Conservation (phyloP, 225 moss, liverwort and hornwort genomes). For the Asterella californica region DNA sequence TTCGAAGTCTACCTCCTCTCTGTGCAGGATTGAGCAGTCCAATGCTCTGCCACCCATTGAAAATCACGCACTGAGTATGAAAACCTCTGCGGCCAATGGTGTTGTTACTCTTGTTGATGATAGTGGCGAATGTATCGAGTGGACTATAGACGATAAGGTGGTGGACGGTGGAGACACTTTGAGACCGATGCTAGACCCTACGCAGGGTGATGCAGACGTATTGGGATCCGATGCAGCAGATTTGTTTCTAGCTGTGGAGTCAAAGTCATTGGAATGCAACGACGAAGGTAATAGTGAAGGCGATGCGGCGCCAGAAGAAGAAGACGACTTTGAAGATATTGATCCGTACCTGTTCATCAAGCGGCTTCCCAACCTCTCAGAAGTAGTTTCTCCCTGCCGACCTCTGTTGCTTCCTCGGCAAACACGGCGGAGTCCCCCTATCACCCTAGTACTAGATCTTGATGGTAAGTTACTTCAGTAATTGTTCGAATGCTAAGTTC, state of each 20-base stretch:
- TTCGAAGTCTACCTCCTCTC: slow-evolving; percentile 18
- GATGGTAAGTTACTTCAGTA: slow-evolving; percentile 30
- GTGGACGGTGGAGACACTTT: slow-evolving; percentile 16
- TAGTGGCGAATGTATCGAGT: slow-evolving; percentile 43
- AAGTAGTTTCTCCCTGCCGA: slow-evolving; percentile 44
- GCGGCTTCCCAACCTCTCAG: slow-evolving; percentile 41
- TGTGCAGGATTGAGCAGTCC: slow-evolving; percentile 34
- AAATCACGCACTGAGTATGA: slow-evolving; percentile 30
- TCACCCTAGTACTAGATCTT: slow-evolving; percentile 45
- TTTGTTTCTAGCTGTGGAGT: slow-evolving; percentile 41
- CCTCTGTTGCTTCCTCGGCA: slow-evolving; percentile 44
- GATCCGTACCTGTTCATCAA: slow-evolving; percentile 50
- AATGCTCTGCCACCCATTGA: slow-evolving; percentile 23
- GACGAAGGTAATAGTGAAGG: slow-evolving; percentile 40
- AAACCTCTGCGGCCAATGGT: slow-evolving; percentile 25
- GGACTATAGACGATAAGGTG: slow-evolving; percentile 33
- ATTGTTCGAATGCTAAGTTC: background rate
- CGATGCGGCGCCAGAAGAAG: slow-evolving; percentile 31
- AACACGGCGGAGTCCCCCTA: slow-evolving; percentile 47
- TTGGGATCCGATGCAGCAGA: slow-evolving; percentile 41
- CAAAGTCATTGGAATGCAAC: slow-evolving; percentile 41
- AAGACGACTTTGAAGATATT: slow-evolving; percentile 47
- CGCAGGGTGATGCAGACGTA: slow-evolving; percentile 32
- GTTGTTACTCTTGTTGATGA: slow-evolving; percentile 37
- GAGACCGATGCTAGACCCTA: slow-evolving; percentile 21